Evolutionary conservation across 345 rosid species (phyloP), one percentile per base, ranked within the genome.

Genomic region (Salix suchowensis): DNA sequence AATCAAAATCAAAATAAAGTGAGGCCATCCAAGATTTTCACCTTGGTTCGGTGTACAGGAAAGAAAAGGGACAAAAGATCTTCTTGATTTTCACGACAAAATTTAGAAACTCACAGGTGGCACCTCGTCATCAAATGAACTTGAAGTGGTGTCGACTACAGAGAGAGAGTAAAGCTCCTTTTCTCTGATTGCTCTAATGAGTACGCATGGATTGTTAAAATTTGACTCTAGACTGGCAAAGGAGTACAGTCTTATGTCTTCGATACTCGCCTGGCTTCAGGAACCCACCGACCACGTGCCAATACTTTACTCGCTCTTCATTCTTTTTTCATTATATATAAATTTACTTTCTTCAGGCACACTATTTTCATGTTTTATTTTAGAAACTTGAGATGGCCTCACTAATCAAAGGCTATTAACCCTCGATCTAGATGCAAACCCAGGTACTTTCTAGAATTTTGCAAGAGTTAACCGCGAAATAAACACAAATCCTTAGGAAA

Each of bases 281-380:
- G 67, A 70, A 62, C 50, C 70, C 79, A 70, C 79, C 65, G 79
- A 62, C 79, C 79, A 70, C 60, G n/a, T 54, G 24, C 60, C 60
- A 2, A 0, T 54, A 7, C 23, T 21, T 54, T 7, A 54, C 60
- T 19, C 60, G 60, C 60, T 7, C 12, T n/a, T 2, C 4, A 7
- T 3, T 23, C 26, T n/a, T 55, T 44, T 44, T 44, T 12, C 48
- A 44, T 44, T 2, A 2, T 12, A 44, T 44, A 12, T 44, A 11
- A 12, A 32, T 32, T 9, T 8, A 21, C 5, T 54, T 3, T n/a
- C 23, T 58, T 4, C 24, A 4, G 2, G 62, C 0, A 21, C 14
- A 2, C 9, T 55, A n/a, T 55, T 55, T 55, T n/a, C 26, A 19
- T 54, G 23, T 21, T 54, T 18, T 1, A 54, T 32, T 32, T 32